Base-by-base conservation (phyloP, 495 filamentous ascomycete genomes). In the Parathielavia appendiculata region DNA sequence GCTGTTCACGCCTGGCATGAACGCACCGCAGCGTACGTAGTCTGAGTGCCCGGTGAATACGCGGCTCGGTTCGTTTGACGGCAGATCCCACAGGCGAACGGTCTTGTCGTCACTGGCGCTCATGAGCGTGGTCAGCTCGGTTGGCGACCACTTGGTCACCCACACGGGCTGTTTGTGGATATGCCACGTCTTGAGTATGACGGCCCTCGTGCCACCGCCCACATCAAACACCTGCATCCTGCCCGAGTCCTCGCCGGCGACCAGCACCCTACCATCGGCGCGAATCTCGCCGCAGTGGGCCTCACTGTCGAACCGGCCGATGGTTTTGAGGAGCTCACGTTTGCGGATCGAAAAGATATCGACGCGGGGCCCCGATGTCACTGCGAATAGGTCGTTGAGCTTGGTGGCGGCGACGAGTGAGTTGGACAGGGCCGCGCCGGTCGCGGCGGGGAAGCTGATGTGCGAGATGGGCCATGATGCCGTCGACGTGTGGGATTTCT, bases 141-240 rank as follows among this genome's bases (percentile, higher is more conserved):
- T 84, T 9, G 91, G 91, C 19, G 86, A 90, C 78, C 93, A 97
- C 63, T 88, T 88, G 44, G 89, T 89, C 22, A 86, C 83, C 87
- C 93, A 96, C 38, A 96, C 91, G 41, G 95, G 89, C 76, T 95
- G 91, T 73, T 92, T 92, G 73, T 98, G 93, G 45, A 92, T 85
- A 60, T 85, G 84, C 95, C 93, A 99, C 48, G 93, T 96, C 79
- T 93, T 93, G 66, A 99, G 73, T 57, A 97, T 95, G 1, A 92
- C 91, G 56, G 93, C 83, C 41, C 89, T 90, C 7, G 69, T 73
- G 38, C 66, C 66, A 9, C 60, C 59, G 20, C 80, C 83, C 53
- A 93, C 82, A 64, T 99, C 95, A 67, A 97, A 99, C 14, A 96
- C 90, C 69, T 97, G 95, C 46, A 99, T 88, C 44, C 85, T 80